A percentile compares a stretch with the other conserved stretches of the same genome.
Evolutionary conservation across 2,329 filamentous ascomycete genomes (phyloP).

Genomic region (Fusarium redolens): DNA sequence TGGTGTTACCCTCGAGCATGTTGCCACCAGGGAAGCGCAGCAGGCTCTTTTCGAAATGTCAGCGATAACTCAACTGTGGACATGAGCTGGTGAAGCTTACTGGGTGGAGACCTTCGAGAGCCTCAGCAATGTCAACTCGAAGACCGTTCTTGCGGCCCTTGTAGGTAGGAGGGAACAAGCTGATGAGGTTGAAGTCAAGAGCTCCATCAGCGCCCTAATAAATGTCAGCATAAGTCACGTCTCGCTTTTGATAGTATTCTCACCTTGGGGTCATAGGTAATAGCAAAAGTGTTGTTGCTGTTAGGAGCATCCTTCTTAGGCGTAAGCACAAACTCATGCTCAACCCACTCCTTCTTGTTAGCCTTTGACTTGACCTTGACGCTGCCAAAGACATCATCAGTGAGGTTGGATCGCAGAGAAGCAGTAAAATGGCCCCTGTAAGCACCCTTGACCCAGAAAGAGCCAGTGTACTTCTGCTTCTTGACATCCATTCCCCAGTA

Average conservation of each 20-base stretch:
- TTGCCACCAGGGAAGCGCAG: constrained; percentile 75
- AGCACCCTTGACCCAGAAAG: constrained; percentile 64
- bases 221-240: neutral
- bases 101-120: constrained; percentile 63
- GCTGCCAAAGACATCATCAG: constrained; percentile 57
- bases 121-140: constrained; percentile 64
- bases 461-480: constrained; percentile 60
- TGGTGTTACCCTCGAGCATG: constrained; percentile 64
- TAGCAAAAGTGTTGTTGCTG: constrained; percentile 66
- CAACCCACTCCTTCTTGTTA: constrained; percentile 58
- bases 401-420: constrained; percentile 58
- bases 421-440: constrained; percentile 61
- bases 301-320: constrained; percentile 60
- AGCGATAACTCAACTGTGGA: neutral
- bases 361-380: constrained; percentile 59
- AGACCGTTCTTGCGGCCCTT: constrained; percentile 69
- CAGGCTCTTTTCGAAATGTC: constrained; percentile 54
- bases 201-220: constrained; percentile 53
- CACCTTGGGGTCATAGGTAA: constrained; percentile 61
- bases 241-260: fast-evolving
- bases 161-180: constrained; percentile 70
- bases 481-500: constrained; percentile 69
- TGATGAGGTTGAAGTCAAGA: constrained; percentile 69
- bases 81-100: constrained; percentile 43
- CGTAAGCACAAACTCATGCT: constrained; percentile 60